Evolutionary conservation across 768 basidiomycete genomes (phyloP), one percentile per base, ranked within the genome.

Genomic region (Brasilioporus rufonigricans): DNA sequence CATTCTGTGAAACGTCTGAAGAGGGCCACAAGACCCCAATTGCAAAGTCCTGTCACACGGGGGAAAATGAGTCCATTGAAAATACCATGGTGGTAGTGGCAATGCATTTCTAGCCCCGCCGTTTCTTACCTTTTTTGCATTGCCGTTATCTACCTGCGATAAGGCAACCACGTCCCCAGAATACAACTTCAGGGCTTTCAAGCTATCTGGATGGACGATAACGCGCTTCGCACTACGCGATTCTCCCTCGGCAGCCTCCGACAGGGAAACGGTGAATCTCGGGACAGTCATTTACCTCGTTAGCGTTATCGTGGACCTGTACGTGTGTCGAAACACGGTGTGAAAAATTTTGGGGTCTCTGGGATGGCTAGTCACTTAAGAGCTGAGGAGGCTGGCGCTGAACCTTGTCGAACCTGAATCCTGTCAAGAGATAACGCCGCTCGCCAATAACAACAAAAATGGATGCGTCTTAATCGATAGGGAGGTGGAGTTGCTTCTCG

Each of bases 21-120:
- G 85, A 87, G n/a, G 89, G 89, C 90, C 90, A 92, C 61, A 81
- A 78, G 44, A 84, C 72, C 6, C 90, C 91, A 50, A 91, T 74
- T 13, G 85, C 81, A 67, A 85, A 85, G 41, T 76, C 70, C 86
- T 87, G 64, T 58, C 59, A 61, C 44, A 47, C 21, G 40, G 35
- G 58, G 46, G 46, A 52, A 58, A 62, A 61, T 62, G 36, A 61
- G 46, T 52, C 59, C n/a, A 26, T 58, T 19, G 48, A 55, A 54
- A 41, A 51, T 36, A 52, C n/a, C 26, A 50, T 48, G 54, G 29
- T 43, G 39, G 48, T 41, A 44, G 52, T 31, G 44, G 32, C 26
- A 52, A 48, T 16, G 47, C 40, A 53, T 41, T 56, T 48, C 46
- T 51, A 52, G 55, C 54, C 48, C 56, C 49, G 50, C 48, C n/a